Conservation (phyloP, 768 basidiomycete species). For the Kwoniella europaea region DNA sequence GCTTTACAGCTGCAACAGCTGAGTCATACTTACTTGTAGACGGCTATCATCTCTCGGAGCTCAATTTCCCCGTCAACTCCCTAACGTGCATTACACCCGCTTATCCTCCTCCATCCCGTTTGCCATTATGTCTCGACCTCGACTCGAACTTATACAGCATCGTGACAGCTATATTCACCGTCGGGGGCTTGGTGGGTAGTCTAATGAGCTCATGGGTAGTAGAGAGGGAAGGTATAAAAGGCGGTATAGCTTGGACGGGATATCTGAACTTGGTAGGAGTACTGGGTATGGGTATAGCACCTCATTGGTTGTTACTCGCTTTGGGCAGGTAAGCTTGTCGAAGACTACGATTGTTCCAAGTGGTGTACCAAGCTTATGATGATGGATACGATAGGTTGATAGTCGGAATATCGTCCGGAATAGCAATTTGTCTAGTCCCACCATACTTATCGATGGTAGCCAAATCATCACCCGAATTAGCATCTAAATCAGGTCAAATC, state of each 20-base stretch:
- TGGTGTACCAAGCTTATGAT: neutral
- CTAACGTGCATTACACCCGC: conserved; percentile 68
- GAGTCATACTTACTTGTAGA: conserved; percentile 48
- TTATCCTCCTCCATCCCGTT: conserved; percentile 37
- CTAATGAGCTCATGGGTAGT: conserved; percentile 45
- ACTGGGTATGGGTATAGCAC: conserved; percentile 45
- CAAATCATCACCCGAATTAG: conserved; percentile 36
- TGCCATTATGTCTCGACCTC: conserved; percentile 81
- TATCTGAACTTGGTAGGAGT: conserved; percentile 52
- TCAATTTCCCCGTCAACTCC: conserved; percentile 82
- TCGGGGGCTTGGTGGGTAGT: conserved; percentile 78
- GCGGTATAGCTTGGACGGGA: conserved; percentile 51
- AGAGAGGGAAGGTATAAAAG: conserved; percentile 40
- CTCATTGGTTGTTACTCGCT: conserved; percentile 48
- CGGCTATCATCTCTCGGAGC: conserved; percentile 89
- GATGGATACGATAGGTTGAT: conserved; percentile 35
- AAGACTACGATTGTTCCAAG: neutral
- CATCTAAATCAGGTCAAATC: conserved; percentile 45
- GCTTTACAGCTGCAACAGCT: neutral
- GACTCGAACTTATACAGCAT: conserved; percentile 75
- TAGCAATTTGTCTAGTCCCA: conserved; percentile 54
- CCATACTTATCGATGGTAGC: conserved; percentile 50
- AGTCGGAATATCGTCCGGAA: conserved; percentile 50
- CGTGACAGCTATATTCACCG: conserved; percentile 82
- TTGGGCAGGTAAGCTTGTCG: conserved; percentile 41